These are phyloP conservation scores for Chytriomyces confervae DNA, from an alignment of 192 early-diverging fungal species.

Conservation along the genomic window DNA sequence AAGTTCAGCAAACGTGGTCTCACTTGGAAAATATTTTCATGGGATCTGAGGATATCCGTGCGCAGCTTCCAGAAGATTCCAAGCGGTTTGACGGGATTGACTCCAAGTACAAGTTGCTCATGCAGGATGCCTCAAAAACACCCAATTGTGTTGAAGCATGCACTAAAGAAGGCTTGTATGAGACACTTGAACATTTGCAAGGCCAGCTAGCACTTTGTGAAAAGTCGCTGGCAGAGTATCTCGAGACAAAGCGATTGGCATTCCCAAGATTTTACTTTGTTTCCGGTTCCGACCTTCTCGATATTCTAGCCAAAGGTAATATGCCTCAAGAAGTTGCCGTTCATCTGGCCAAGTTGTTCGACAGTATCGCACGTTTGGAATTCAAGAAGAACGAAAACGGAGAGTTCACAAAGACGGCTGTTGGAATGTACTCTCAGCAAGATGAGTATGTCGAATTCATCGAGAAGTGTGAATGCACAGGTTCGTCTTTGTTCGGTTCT, in stretches of 20 bases:
- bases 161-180: conserved; percentile 62
- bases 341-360: conserved; percentile 68
- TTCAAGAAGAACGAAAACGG: conserved; percentile 57
- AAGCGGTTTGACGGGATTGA: conserved; percentile 68
- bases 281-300: conserved; percentile 65
- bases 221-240: conserved; percentile 69
- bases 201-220: conserved; percentile 68
- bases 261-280: conserved; percentile 75
- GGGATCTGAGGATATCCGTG: conserved; percentile 70
- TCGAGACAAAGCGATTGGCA: conserved; percentile 68
- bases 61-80: conserved; percentile 70
- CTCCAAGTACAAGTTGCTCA: conserved; percentile 61
- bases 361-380: conserved; percentile 61
- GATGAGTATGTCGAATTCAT: conserved; percentile 67
- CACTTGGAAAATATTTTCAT: conserved; percentile 73
- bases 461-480: conserved; percentile 62
- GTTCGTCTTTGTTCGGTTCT: not conserved
- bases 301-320: conserved; percentile 72
- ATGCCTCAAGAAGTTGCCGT: conserved; percentile 63
- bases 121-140: conserved; percentile 61
- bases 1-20: conserved; percentile 71
- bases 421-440: conserved; percentile 68
- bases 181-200: conserved; percentile 61
- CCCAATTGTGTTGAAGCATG: conserved; percentile 67
- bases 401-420: conserved; percentile 63